Evolutionary conservation across 345 rosid species (phyloP), one percentile per base, ranked within the genome.

Genomic region (Sapria himalayana): DNA sequence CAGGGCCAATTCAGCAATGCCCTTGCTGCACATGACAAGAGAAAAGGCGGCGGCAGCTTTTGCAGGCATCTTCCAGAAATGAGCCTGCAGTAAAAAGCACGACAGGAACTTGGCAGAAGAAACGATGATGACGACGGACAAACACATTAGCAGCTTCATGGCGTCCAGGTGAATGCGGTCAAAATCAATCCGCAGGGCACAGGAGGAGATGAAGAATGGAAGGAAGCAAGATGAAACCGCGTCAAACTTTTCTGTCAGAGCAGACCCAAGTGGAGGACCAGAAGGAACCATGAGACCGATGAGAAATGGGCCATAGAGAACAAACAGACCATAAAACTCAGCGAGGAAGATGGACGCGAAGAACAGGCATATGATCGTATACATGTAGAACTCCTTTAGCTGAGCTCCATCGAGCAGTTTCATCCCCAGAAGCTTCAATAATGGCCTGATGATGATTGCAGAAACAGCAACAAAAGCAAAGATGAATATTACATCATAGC

Each of bases 251-350:
- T 51, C 44, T n/a, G 47, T 55, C 1, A 61, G 8, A 18, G 58
- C 43, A n/a, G 54, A 43, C 8, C 57, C 61, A 7, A 55, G 20
- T 4, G 61, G 66, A 3, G 54, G 66, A 17, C 54, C 58, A 25
- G 33, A 45, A 3, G 61, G 62, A 31, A 56, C 29, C 15, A 36
- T 57, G 9, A 61, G 23, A 12, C 62, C 62, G 4, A 51, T 17
- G 25, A 55, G 1, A 29, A 42, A 56, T 1, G 59, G 55, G 0
- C 57, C 59, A 3, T 42, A 23, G 2, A 47, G 1, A 22, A 16
- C n/a, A 19, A 21, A 34, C 22, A 35, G 53, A 1, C 44, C 45
- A 24, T 13, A 35, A 25, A 19, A n/a, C 21, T 39, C 19, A 3
- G 56, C 15, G 4, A 38, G 1, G 14, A 13, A 11, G 3, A 21